Evolutionary conservation across 2,329 filamentous ascomycete genomes (phyloP), one percentile per base, ranked within the genome.

Genomic region (Bipolaris sorokiniana): DNA sequence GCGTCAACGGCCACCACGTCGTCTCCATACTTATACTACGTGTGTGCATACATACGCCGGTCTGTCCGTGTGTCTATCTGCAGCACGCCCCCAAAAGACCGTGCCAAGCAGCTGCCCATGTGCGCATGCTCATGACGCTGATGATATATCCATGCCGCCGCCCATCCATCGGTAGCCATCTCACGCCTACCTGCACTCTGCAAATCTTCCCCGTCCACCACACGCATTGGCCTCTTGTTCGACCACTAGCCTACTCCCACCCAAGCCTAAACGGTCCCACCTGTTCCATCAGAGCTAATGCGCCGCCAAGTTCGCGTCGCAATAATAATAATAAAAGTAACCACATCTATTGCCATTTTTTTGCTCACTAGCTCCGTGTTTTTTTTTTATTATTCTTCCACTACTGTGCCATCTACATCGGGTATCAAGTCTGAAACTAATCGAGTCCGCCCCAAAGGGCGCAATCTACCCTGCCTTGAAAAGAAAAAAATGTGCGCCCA

Each of bases 191-290:
- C 46, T 48, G 22, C 46, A 47, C 28, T 13, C 5, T 38, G 46
- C 46, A 38, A 38, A 48, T 48, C 46, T 28, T 31, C 46, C 46
- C 34, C 40, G 31, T 45, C 40, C 31, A 45, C 28, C 40, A 33
- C 40, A 44, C 36, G 49, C 49, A 51, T 51, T 44, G 28, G 31
- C 40, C 36, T 36, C 18, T 45, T 45, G 33, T 51, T 44, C 31
- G 34, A 31, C 20, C 41, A 15, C 40, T 44, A 51, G 49, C 40
- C 48, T 13, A 36, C 16, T 28, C 26, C 28, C 22, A 51, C 40
- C 40, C 34, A 37, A 16, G 40, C 49, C 49, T 18, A 51, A 28
- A 42, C 31, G 20, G 49, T 45, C 41, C 40, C 49, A 48, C 46
- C 46, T 48, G 46, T 48, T 48, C 46, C 22, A 20, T 26, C 40